Base-by-base conservation (phyloP, 2,329 filamentous ascomycete genomes). In the Fusarium robinianum region DNA sequence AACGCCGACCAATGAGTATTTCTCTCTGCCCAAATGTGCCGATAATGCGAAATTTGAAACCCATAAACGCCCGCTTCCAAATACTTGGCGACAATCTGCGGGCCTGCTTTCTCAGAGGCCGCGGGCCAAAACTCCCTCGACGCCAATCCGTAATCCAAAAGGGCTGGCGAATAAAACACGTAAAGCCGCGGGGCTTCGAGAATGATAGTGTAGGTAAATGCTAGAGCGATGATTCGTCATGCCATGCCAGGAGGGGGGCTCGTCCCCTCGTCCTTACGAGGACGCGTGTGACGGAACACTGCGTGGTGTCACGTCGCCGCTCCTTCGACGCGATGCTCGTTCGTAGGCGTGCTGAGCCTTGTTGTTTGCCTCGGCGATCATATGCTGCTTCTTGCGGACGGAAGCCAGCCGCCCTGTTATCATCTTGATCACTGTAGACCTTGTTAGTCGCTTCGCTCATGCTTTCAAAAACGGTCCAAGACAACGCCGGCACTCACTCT, bases 311-410 rank as follows among this genome's bases (percentile, higher is more conserved):
- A 75, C 67, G 36, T 82, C 79, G 38, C 78, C 78, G 62, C 79
- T 82, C 48, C 77, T 74, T 46, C 76, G 73, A 32, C 74, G 72
- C 18, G 66, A 57, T 30, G 71, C 58, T 29, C 66, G 67, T 46
- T 74, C 68, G 46, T 73, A 72, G 31, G 67, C 67, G 43, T 71
- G 67, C 39, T 76, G 72, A 5, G 72, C 72, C 58, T 75, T 77
- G 53, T 45, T 66, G 22, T 76, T 78, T 36, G 78, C 78, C 45
- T 80, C 79, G 11, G 76, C 78, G 62, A 85, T 84, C 63, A 81
- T 74, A 31, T 74, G 76, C 60, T 79, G 74, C 70, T 84, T 84
- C 67, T 81, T 81, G 41, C 76, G 77, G 34, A 85, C 77, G 14
- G 73, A 72, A 14, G 67, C 61, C 4, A 85, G 72, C 45, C 82